These are phyloP conservation scores for Penicillium corylophilum DNA, from an alignment of 2,329 filamentous ascomycete species.

Conservation along the genomic window DNA sequence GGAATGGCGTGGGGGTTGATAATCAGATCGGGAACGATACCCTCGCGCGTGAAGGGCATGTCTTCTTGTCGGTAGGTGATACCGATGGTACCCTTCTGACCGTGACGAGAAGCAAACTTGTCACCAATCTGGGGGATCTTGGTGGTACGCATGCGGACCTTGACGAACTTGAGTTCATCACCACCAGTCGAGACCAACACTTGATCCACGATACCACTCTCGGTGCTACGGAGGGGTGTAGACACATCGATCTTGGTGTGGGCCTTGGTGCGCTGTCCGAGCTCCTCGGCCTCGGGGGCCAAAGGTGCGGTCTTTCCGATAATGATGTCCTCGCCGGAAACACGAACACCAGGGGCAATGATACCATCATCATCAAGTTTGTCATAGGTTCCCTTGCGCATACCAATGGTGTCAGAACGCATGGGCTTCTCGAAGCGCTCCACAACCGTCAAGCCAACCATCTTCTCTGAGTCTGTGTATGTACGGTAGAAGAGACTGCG, in stretches of 20 bases:
- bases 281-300: slow-evolving; percentile 85
- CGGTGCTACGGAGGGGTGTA: slow-evolving; percentile 89
- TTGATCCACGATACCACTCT: slow-evolving; percentile 93
- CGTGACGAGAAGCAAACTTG: slow-evolving; percentile 98
- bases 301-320: slow-evolving; percentile 98
- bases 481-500: slow-evolving; percentile 96
- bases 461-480: slow-evolving; percentile 96
- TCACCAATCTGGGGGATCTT: slow-evolving; percentile 98
- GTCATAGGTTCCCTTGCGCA: slow-evolving; percentile 95
- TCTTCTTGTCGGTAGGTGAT: slow-evolving; percentile 97
- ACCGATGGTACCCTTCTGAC: slow-evolving; percentile 98
- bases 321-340: slow-evolving; percentile 97
- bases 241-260: slow-evolving; percentile 96
- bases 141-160: slow-evolving; percentile 94
- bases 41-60: slow-evolving; percentile 95
- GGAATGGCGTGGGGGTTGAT: slow-evolving; percentile 99
- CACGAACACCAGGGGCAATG: slow-evolving; percentile 86
- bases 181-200: slow-evolving; percentile 93
- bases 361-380: slow-evolving; percentile 97
- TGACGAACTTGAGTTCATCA: slow-evolving; percentile 92
- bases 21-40: slow-evolving; percentile 90
- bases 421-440: slow-evolving; percentile 96
- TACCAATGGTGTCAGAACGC: slow-evolving; percentile 78
- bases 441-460: slow-evolving; percentile 86
- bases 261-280: slow-evolving; percentile 84